These are phyloP conservation scores for Chimonanthus salicifolius DNA, from an alignment of 164 flowering plant species.

Conservation along the genomic window DNA sequence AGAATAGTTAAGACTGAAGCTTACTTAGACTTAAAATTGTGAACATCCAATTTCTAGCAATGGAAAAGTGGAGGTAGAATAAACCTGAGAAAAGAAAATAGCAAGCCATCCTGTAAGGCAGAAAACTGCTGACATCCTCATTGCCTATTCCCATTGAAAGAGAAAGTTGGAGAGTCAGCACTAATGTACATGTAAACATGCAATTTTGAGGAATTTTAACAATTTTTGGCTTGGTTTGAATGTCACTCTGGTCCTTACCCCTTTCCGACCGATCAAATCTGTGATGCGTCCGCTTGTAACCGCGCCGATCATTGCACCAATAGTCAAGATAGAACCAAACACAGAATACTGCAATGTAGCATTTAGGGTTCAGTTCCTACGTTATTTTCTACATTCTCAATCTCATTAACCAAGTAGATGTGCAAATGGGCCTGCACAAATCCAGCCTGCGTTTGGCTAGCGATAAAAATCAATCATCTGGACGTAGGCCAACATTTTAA, in stretches of 20 bases:
- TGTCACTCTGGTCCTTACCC: slow-evolving; percentile 13
- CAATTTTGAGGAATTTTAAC: not conserved
- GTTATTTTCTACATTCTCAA: too few species aligned
- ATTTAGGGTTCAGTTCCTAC: too few species aligned
- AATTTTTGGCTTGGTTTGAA: not conserved
- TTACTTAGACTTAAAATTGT: not conserved
- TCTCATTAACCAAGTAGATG: too few species aligned
- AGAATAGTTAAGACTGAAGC: too few species aligned
- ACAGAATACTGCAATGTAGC: slow-evolving; percentile 24
- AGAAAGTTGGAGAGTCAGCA: not conserved
- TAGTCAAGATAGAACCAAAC: slow-evolving; percentile 27
- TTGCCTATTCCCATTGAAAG: slow-evolving; percentile 39
- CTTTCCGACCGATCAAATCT: slow-evolving; percentile 26
- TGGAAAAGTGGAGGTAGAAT: not conserved
- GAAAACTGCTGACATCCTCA: slow-evolving; percentile 52
- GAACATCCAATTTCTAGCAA: not conserved
- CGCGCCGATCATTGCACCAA: slow-evolving; percentile 38
- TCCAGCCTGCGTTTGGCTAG: too few species aligned
- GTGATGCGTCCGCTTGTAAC: slow-evolving; percentile 30
- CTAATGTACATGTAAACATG: too few species aligned
- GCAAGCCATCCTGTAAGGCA: slow-evolving; percentile 78
- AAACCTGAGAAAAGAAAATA: slow-evolving; percentile 45
- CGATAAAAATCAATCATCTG: too few species aligned
- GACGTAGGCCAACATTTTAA: too few species aligned
- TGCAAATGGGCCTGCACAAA: too few species aligned